Percentiles rank a stretch among this genome's conserved stretches.
Evolutionary conservation across 805 yeast species (phyloP).

Genomic region (Candida rishiriensis): DNA sequence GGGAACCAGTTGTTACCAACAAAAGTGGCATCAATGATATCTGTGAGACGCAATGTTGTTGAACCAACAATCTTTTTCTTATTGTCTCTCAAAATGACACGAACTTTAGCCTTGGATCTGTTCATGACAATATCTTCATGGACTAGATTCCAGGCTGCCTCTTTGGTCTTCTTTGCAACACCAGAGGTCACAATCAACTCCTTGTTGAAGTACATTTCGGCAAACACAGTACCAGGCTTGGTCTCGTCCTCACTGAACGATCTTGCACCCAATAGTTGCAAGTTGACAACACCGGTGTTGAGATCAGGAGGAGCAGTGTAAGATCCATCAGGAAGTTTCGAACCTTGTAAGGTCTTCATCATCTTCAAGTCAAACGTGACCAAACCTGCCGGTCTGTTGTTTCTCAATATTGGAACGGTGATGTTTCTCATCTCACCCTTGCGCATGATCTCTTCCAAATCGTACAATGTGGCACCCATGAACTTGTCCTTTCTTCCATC

Average conservation of each 20-base stretch:
- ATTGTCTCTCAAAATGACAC: constrained; percentile 62
- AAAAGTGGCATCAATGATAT: constrained; percentile 71
- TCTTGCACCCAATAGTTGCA: constrained; percentile 64
- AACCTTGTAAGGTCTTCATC: constrained; percentile 67
- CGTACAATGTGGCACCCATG: constrained; percentile 73
- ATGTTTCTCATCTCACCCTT: constrained; percentile 46
- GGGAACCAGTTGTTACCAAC: constrained; percentile 78
- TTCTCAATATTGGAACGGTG: constrained; percentile 61
- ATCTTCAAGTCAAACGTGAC: constrained; percentile 65
- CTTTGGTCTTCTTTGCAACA: constrained; percentile 53
- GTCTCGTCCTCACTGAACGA: constrained; percentile 36
- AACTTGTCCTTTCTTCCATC: constrained; percentile 71
- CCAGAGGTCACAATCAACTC: constrained; percentile 55
- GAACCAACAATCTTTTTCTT: constrained; percentile 56
- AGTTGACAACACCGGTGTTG: constrained; percentile 84
- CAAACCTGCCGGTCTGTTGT: constrained; percentile 79
- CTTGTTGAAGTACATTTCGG: constrained; percentile 65
- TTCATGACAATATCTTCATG: constrained; percentile 62
- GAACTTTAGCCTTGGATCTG: constrained; percentile 64
- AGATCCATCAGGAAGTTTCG: constrained; percentile 73
- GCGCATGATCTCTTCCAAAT: constrained; percentile 60
- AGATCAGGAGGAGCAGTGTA: constrained; percentile 83
- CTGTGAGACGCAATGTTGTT: constrained; percentile 51
- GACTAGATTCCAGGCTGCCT: constrained; percentile 61
- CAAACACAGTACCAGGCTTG: constrained; percentile 56